Base-by-base conservation (phyloP, 2,329 filamentous ascomycete genomes). In the Pseudocercospora musae region DNA sequence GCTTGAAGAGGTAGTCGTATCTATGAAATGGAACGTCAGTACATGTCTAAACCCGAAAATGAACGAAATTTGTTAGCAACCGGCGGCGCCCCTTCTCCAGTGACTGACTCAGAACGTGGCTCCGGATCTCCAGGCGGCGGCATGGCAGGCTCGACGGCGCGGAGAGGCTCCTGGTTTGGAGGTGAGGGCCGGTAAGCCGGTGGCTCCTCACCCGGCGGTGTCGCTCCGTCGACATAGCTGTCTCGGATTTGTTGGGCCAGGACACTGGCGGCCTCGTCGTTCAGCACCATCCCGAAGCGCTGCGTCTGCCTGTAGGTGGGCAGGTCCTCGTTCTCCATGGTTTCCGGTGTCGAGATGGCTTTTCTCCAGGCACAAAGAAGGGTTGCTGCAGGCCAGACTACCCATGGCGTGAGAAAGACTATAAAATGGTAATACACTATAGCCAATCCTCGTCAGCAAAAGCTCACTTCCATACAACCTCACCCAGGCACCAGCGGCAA, bases 1-100 rank as follows among this genome's bases (percentile, higher is more conserved):
- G 92, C 89, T 99, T 99, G 89, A 99, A 99, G 77, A 99, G 92
- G 81, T 99, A 99, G 80, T 99, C 95, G 90, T 99, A 99, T 95
- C 95, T 98, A 77, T 64, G 60, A 53, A 62, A 42, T 50, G 15
- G 15, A 10, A 40, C 33, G 31, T 62, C 25, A 49, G 49, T 56
- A 46, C 33, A n/a, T 37, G 6, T 37, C 33, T 37, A 37, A 37
- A n/a, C 33, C 4, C 13, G 15, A n/a, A 6, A n/a, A n/a, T n/a
- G 13, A 15, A 37, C 33, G 33, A 37, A n/a, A 5, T 37, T n/a
- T 37, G 33, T 37, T 10, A 37, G 33, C 33, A n/a, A 37, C 6
- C 15, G 15, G 33, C 33, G n/a, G 5, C 33, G 33, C 13, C 33
- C 33, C 13, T 37, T 37, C 33, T 15, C 13, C 33, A 37, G 33